Base-by-base conservation (phyloP, 2,329 filamentous ascomycete genomes). In the Penicillium sp. region DNA sequence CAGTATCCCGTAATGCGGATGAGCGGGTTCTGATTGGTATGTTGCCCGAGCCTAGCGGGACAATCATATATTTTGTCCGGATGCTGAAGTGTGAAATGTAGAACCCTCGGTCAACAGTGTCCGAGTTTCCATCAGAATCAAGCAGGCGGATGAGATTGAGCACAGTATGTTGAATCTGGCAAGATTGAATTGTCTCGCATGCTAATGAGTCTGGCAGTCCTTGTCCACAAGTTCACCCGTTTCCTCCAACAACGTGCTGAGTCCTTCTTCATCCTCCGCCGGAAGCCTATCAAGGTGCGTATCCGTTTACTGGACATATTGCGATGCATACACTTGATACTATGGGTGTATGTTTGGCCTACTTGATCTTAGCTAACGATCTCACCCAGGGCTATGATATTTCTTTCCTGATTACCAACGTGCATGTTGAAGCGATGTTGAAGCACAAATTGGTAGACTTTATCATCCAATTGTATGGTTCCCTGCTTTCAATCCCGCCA, bases 361-460 rank as follows among this genome's bases (percentile, higher is more conserved):
- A 14, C 14, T 35, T 31, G 35, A 31, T 52, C 19, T 25, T 21
- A 16, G 19, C 33, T 54, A 33, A 53, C 45, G 44, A 42, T 23
- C 11, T 46, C 13, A 10, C 8, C 25, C 62, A 93, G 91, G 95
- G 93, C 67, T 99, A 99, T 76, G 95, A 99, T 69, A 99, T 99
- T 68, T 97, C 93, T 8, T 99, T 99, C 82, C 77, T 99, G 72
- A 96, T 99, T 72, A 99, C 95, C 47, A 99, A 99, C 79, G 96
- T 95, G 82, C 95, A 99, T 71, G 98, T 95, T 4, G 95, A 98
- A 77, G 91, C 96, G 75, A 96, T 99, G 92, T 77, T 98, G 74
- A 98, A 98, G 83, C 93, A 99, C 76, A 98, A 99, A 82, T 83
- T 99, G 67, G 96, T 99, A 33, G 95, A 99, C 76, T 99, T 99